phyloP scores from a whole-genome alignment of 345 rosid genomes.

The Boechera stricta region DNA sequence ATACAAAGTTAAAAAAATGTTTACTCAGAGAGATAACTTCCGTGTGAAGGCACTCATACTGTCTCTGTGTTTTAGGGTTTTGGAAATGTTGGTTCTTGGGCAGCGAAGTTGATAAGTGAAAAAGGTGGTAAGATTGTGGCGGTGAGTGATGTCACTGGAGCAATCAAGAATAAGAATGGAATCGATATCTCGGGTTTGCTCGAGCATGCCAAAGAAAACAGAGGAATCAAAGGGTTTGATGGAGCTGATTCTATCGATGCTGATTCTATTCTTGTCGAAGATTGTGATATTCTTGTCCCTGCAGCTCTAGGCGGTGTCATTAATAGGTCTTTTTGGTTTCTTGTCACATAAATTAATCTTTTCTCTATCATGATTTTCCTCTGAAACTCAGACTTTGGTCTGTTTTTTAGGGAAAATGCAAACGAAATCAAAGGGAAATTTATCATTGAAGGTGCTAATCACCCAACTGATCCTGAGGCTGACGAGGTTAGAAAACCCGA shows the following conservation, averaged over 20 bases:
- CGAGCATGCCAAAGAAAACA: conserved; percentile 64
- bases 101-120: conserved; percentile 76
- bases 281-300: conserved; percentile 86
- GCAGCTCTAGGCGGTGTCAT: conserved; percentile 97
- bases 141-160: conserved; percentile 84
- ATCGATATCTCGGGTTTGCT: conserved; percentile 66
- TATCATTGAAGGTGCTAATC: conserved; percentile 92
- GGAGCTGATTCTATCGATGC: conserved; percentile 67
- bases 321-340: conserved; percentile 59
- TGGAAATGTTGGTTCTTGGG: conserved; percentile 99
- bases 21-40: background rate
- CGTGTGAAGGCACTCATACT: conserved; percentile 14
- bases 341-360: background rate
- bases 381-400: background rate
- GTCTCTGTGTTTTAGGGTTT: conserved; percentile 64
- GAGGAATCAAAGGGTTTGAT: conserved; percentile 78
- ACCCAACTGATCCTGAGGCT: conserved; percentile 97
- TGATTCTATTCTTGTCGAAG: conserved; percentile 70
- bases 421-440: conserved; percentile 85
- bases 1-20: background rate
- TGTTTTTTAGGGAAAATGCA: conserved; percentile 72
- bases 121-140: conserved; percentile 87
- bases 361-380: background rate
- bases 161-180: conserved; percentile 82
- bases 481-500: conserved; percentile 67